These are phyloP conservation scores for Hanseniaspora opuntiae DNA, from an alignment of 805 yeast species.

Conservation along the genomic window DNA sequence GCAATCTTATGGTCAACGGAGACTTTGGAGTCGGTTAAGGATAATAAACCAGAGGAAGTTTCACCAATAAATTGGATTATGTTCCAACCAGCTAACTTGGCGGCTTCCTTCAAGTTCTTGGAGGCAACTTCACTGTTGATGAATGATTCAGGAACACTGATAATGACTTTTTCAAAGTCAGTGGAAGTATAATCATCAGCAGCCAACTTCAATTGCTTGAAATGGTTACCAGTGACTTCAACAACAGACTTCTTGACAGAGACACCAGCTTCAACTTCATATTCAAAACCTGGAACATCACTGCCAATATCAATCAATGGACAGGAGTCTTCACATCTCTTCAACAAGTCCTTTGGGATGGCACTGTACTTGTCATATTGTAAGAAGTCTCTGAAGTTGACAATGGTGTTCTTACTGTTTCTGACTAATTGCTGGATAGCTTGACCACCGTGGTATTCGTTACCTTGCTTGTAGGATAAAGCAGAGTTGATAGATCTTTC, in stretches of 20 bases:
- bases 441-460: constrained; percentile 95
- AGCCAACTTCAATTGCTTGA: constrained; percentile 65
- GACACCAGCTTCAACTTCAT: constrained; percentile 24
- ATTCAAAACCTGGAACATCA: constrained; percentile 56
- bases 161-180: constrained; percentile 64
- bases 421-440: constrained; percentile 85
- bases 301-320: constrained; percentile 26
- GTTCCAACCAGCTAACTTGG: constrained; percentile 59
- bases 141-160: constrained; percentile 85
- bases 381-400: constrained; percentile 85
- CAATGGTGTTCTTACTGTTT: constrained; percentile 73
- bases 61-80: constrained; percentile 82
- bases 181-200: constrained; percentile 88
- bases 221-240: constrained; percentile 73
- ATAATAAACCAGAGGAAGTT: constrained; percentile 80
- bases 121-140: constrained; percentile 47
- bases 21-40: constrained; percentile 51
- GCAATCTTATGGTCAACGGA: constrained; percentile 13
- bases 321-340: constrained; percentile 46
- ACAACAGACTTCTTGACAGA: constrained; percentile 43
- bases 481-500: constrained; percentile 93
- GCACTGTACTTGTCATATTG: constrained; percentile 37
- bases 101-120: constrained; percentile 43
- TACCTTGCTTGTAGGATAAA: constrained; percentile 80
- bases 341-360: constrained; percentile 52